Conservation (phyloP, 2,329 filamentous ascomycete genomes). For the Epichloe gansuensis region DNA sequence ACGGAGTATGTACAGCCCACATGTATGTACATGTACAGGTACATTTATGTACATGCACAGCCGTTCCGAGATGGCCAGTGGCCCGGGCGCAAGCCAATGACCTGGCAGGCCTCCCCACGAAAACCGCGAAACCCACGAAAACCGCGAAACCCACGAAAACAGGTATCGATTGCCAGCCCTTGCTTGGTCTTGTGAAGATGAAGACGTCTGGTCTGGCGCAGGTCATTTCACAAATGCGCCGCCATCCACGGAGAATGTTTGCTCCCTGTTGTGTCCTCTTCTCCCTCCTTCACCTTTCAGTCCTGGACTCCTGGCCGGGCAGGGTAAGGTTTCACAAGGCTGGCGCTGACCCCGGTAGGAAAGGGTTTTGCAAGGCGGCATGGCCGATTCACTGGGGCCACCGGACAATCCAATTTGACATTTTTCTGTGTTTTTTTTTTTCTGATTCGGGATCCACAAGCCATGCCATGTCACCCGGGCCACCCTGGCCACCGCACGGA, state of each 20-base stretch:
- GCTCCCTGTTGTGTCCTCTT: neutral
- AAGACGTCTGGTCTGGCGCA: too few species aligned
- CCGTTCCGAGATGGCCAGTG: too few species aligned
- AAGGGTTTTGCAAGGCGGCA: neutral
- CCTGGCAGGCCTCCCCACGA: neutral
- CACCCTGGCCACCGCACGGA: neutral
- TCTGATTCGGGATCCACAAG: neutral
- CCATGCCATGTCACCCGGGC: neutral
- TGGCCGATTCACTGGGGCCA: slow-evolving; percentile 1
- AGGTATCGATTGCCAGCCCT: neutral
- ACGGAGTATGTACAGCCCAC: too few species aligned
- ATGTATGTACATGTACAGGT: too few species aligned
- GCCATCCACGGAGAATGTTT: too few species aligned
- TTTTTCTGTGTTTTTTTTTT: neutral
- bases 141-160: neutral
- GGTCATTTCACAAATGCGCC: too few species aligned
- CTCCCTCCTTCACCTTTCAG: neutral
- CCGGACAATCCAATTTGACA: neutral
- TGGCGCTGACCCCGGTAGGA: neutral
- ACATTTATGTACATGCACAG: too few species aligned
- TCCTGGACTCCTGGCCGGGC: neutral
- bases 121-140: neutral
- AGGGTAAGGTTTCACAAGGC: slow-evolving; percentile 4
- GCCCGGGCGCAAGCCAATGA: neutral
- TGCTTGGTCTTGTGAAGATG: neutral